Evolutionary conservation across 2,329 filamentous ascomycete species (phyloP).

Genomic region (Botryotinia globosa): DNA sequence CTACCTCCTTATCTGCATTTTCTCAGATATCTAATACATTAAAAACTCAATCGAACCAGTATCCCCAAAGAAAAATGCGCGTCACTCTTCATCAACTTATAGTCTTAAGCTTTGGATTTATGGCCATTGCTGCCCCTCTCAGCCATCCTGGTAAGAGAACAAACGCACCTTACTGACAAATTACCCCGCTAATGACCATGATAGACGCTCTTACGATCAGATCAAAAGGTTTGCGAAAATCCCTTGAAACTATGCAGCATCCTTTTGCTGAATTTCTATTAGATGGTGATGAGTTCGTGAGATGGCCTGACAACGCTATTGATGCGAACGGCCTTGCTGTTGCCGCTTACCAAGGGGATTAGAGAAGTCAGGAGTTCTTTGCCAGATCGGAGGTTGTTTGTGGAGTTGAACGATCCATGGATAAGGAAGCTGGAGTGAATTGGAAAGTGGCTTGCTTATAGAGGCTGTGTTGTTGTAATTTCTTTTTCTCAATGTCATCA

Average conservation of each 20-base stretch:
- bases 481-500: neutral
- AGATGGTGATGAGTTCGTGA: slow-evolving; percentile 14
- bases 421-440: no score
- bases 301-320: slow-evolving; percentile 6
- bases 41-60: neutral
- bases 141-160: neutral
- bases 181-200: neutral
- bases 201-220: neutral
- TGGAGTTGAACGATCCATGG: no score
- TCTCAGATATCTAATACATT: neutral
- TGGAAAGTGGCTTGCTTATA: neutral
- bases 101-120: neutral
- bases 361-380: neutral
- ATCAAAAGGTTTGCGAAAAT: neutral
- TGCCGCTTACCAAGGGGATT: neutral
- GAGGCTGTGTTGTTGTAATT: neutral
- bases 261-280: neutral
- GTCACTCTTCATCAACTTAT: neutral
- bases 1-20: neutral
- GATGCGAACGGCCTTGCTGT: neutral
- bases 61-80: neutral
- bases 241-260: neutral
- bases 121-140: slow-evolving; percentile 11
- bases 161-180: neutral
- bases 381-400: no score